phyloP scores from a whole-genome alignment of 768 basidiomycete genomes.

The Mycena crocata region DNA sequence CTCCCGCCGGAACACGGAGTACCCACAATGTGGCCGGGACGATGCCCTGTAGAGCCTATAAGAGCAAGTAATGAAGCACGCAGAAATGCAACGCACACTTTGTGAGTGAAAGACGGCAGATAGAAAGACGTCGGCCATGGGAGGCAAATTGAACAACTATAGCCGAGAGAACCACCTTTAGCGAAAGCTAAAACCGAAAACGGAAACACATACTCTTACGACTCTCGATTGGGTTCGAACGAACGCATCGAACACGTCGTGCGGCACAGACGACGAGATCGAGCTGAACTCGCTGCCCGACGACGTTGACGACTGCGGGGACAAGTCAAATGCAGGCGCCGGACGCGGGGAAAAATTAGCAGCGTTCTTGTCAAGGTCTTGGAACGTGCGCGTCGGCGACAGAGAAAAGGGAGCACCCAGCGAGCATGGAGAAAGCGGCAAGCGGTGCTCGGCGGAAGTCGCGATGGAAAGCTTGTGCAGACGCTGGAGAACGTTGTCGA shows the following conservation, averaged over 20 bases:
- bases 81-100: slow-evolving; percentile 5
- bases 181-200: neutral
- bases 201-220: slow-evolving; percentile 22
- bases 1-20: slow-evolving; percentile 3
- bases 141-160: slow-evolving; percentile 19
- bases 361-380: slow-evolving; percentile 3
- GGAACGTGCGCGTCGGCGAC: slow-evolving; percentile 12
- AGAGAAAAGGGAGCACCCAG: slow-evolving; percentile 25
- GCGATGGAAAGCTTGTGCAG: slow-evolving; percentile 23
- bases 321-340: slow-evolving; percentile 14
- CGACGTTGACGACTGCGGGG: slow-evolving; percentile 30
- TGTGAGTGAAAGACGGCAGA: slow-evolving; percentile 18
- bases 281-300: slow-evolving; percentile 30
- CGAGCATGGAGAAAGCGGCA: slow-evolving; percentile 15
- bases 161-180: neutral
- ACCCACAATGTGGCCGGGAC: slow-evolving; percentile 28
- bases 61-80: neutral
- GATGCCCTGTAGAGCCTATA: slow-evolving; percentile 14
- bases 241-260: slow-evolving; percentile 29
- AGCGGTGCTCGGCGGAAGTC: slow-evolving; percentile 15
- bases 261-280: slow-evolving; percentile 5
- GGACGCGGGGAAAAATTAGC: slow-evolving; percentile 18
- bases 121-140: slow-evolving; percentile 7
- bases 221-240: slow-evolving; percentile 28
- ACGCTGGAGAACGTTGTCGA: slow-evolving; percentile 19